A percentile compares a stretch with the other conserved stretches of the same genome.
phyloP scores from a whole-genome alignment of 108 stramenopile genomes.

The Stephanodiscus triporus region DNA sequence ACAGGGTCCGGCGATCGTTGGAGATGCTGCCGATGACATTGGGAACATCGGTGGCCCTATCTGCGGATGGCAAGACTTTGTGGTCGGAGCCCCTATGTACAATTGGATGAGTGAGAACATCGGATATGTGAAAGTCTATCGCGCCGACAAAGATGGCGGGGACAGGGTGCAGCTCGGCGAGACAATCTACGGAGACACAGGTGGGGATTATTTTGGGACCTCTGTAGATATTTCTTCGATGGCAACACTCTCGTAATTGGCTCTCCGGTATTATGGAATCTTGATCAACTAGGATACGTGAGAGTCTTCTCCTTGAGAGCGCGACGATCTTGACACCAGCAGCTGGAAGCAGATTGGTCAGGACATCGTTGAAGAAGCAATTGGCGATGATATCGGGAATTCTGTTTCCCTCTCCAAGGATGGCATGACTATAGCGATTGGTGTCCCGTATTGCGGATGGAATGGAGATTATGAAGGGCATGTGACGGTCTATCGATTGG shows the following conservation, averaged over 20 bases:
- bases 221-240: constrained; percentile 4
- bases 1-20: no score
- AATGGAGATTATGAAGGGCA: no score
- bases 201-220: no score
- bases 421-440: no score
- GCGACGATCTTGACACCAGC: no score
- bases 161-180: background rate
- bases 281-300: constrained; percentile 18
- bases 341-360: no score
- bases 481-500: no score
- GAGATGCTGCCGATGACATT: no score
- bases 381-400: constrained; percentile 12
- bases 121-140: background rate
- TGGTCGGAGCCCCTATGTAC: background rate
- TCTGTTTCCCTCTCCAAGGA: constrained; percentile 13
- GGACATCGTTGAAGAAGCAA: no score
- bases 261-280: background rate
- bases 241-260: no score
- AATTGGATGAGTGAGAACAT: no score
- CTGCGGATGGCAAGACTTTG: constrained; percentile 10
- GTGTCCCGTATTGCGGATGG: background rate
- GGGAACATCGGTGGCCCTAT: background rate
- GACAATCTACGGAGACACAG: background rate
- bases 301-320: no score
- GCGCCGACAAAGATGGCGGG: background rate